Percentiles rank a stretch among this genome's conserved stretches.
phyloP scores from a whole-genome alignment of 805 yeast genomes.

The Candida railenensis region DNA sequence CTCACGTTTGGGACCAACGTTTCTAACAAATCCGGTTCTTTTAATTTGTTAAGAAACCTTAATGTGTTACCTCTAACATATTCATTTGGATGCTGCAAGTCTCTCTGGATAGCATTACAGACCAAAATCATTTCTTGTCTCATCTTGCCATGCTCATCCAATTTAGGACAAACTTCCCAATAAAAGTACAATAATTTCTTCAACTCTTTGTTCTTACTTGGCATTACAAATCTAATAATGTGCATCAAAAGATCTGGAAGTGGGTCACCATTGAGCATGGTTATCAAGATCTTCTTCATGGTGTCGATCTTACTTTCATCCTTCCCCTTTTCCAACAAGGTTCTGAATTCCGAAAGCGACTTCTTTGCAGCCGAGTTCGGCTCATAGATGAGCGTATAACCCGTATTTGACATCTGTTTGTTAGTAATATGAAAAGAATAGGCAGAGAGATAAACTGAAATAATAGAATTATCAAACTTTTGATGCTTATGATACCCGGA shows the following conservation, averaged over 20 bases:
- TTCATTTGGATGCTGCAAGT: slow-evolving; percentile 97
- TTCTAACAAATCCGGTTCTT: slow-evolving; percentile 91
- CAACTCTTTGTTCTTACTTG: slow-evolving; percentile 84
- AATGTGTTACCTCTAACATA: slow-evolving; percentile 93
- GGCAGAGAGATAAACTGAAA: not conserved
- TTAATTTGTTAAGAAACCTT: slow-evolving; percentile 85
- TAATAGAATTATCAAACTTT: not conserved
- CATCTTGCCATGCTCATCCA: slow-evolving; percentile 83
- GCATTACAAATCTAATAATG: slow-evolving; percentile 95
- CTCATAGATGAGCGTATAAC: slow-evolving; percentile 81
- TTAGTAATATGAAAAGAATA: not conserved
- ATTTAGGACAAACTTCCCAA: slow-evolving; percentile 97
- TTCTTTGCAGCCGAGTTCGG: slow-evolving; percentile 64
- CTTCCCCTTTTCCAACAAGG: slow-evolving; percentile 79
- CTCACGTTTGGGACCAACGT: slow-evolving; percentile 93
- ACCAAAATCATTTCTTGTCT: slow-evolving; percentile 98
- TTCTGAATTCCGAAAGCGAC: slow-evolving; percentile 70
- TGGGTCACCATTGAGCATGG: slow-evolving; percentile 90
- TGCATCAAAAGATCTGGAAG: slow-evolving; percentile 95
- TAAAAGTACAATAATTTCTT: slow-evolving; percentile 91
- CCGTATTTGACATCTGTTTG: slow-evolving; percentile 24
- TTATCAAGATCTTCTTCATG: slow-evolving; percentile 82
- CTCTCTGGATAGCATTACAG: slow-evolving; percentile 96
- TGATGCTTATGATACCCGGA: too few relatives aligned
- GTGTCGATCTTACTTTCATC: slow-evolving; percentile 87